phyloP scores from a whole-genome alignment of 176 grass and related monocot species.

The Oryza meridionalis region DNA sequence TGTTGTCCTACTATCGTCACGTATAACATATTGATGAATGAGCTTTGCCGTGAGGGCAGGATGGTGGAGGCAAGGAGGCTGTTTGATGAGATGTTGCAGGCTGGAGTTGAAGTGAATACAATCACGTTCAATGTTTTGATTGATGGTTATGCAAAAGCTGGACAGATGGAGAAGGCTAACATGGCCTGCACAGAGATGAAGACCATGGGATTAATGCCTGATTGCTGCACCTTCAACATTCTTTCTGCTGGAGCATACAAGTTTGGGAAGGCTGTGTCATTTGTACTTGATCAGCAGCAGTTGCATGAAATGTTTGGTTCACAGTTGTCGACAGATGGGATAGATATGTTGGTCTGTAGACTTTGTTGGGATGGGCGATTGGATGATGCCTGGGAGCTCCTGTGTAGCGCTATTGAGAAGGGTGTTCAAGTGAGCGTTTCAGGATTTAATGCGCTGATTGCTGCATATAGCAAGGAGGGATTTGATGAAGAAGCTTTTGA shows the following conservation, averaged over 20 bases:
- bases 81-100: conserved; percentile 63
- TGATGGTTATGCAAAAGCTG: conserved; percentile 80
- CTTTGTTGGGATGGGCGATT: conserved; percentile 73
- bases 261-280: conserved; percentile 49
- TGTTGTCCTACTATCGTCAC: conserved; percentile 54
- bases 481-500: conserved; percentile 67
- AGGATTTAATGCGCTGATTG: conserved; percentile 75
- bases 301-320: conserved; percentile 50
- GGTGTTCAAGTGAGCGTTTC: conserved; percentile 55
- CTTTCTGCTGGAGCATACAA: conserved; percentile 67
- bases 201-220: conserved; percentile 61
- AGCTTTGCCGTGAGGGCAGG: conserved; percentile 60
- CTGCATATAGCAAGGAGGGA: conserved; percentile 80
- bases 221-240: conserved; percentile 90
- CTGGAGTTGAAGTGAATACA: conserved; percentile 62
- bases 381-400: conserved; percentile 65
- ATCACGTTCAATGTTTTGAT: conserved; percentile 89
- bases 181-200: conserved; percentile 67
- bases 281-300: conserved; percentile 16
- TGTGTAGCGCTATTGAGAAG: conserved; percentile 53
- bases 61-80: conserved; percentile 68
- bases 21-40: conserved; percentile 80
- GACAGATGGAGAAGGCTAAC: conserved; percentile 63
- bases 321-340: conserved; percentile 35
- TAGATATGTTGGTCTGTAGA: conserved; percentile 67